These are phyloP conservation scores for Gorgonomyces haynaldii DNA, from an alignment of 192 early-diverging fungal genomes.

Conservation along the genomic window DNA sequence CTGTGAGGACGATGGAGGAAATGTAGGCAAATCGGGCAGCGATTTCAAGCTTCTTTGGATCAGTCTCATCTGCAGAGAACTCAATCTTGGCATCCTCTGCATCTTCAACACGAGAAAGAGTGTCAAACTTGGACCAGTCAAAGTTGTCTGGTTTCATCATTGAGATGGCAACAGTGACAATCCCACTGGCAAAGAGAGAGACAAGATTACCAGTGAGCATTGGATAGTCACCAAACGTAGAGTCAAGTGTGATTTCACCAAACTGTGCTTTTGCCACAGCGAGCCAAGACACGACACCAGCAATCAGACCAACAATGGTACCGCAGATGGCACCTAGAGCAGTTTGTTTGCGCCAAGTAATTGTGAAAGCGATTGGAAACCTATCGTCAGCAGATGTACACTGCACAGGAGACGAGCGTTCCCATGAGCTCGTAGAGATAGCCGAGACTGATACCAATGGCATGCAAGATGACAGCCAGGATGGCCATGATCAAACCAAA, in stretches of 20 bases:
- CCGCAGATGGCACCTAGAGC: conserved; percentile 37
- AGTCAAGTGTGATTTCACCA: conserved; percentile 42
- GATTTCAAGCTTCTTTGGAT: conserved; percentile 26
- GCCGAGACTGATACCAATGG: conserved; percentile 53
- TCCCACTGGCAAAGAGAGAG: conserved; percentile 19
- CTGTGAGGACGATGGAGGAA: conserved; percentile 38
- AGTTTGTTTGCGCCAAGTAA: conserved; percentile 57
- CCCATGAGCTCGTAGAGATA: conserved; percentile 54
- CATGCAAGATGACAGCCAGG: conserved; percentile 46
- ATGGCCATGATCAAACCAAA: conserved; percentile 65
- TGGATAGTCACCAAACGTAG: conserved; percentile 54
- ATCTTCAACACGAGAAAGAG: conserved; percentile 34
- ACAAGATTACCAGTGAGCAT: conserved; percentile 66
- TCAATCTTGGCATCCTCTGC: conserved; percentile 22
- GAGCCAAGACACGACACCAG: conserved; percentile 51
- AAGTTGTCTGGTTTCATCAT: conserved; percentile 51
- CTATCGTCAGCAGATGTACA: too few species aligned
- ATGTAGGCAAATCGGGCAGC: conserved; percentile 47
- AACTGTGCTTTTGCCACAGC: conserved; percentile 35
- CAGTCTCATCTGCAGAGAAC: conserved; percentile 20
- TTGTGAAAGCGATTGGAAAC: conserved; percentile 51
- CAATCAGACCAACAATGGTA: conserved; percentile 37
- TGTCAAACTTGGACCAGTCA: conserved; percentile 41
- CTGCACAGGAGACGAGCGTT: conserved; percentile 51
- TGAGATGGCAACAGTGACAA: conserved; percentile 25